Base-by-base conservation (phyloP, 768 basidiomycete species). In the Suillus hirtellus region DNA sequence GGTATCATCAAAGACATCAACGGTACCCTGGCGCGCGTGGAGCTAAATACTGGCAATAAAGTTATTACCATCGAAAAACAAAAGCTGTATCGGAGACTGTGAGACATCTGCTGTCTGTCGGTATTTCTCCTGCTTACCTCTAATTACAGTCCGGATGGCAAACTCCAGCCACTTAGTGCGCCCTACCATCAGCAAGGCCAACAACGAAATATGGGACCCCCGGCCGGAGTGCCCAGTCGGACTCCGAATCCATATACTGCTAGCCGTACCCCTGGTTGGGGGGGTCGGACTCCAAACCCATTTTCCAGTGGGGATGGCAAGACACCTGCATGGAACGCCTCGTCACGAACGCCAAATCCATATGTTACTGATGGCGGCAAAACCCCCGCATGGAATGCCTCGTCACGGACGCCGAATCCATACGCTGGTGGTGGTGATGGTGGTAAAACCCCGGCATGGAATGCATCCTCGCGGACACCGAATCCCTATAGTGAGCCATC, bases 1-100 rank as follows among this genome's bases (percentile, higher is more conserved):
- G 97, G 97, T 8, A 86, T 88, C 5, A 92, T 99, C 80, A 98
- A 96, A 77, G 97, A 99, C 72, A 92, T 95, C 35, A 96, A 95
- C 63, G 96, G 95, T 5, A 81, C 83, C 44, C 80, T 87, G 62
- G 93, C 90, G 1, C 86, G 97, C 47, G 95, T 99, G 15, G 97
- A 99, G 75, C 79, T 99, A n/a, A 80, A 84, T 64, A 89, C 94
- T 15, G 90, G 89, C 44, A 96, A 95, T 76, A 95, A 93, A 75
- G 81, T 95, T 24, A 88, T 99, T 63, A 89, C 89, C 44, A 88
- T 98, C 63, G 90, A 92, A 55, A 93, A 95, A 71, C 82, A 84
- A 52, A 93, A 92, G 71, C 75, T 96, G 21, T 82, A 85, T 65
- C 82, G 88, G 62, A 83, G 89, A 77, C 74, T 86, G 93, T 93